phyloP scores from a whole-genome alignment of 495 filamentous ascomycete genomes.

The Talaromyces borbonicus region DNA sequence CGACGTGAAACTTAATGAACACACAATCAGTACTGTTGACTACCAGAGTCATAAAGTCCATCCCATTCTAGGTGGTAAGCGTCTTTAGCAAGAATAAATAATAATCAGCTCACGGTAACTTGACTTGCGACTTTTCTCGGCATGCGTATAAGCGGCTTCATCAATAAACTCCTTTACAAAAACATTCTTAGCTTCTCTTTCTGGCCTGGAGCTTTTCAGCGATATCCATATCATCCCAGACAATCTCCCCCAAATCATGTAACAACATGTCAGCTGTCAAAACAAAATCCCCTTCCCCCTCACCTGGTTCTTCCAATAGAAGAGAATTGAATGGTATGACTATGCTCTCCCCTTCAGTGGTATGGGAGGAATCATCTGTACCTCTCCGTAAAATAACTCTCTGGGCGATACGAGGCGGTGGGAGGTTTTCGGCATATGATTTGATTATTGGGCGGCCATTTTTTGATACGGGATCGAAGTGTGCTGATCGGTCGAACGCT shows the following conservation, averaged over 20 bases:
- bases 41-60: too few species aligned
- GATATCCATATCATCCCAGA: background rate
- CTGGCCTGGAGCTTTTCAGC: background rate
- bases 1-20: too few species aligned
- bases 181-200: too few species aligned
- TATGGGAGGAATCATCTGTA: background rate
- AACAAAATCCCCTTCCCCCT: background rate
- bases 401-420: background rate
- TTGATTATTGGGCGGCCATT: background rate
- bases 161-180: too few species aligned
- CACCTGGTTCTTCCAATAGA: background rate
- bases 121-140: too few species aligned
- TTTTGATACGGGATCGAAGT: background rate
- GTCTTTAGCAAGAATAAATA: too few species aligned
- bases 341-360: background rate
- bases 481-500: background rate
- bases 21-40: too few species aligned
- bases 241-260: background rate
- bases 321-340: background rate
- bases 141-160: too few species aligned
- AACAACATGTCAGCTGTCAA: background rate
- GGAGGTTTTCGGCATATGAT: background rate
- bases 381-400: background rate
- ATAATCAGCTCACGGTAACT: too few species aligned
- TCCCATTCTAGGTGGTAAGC: too few species aligned